Percentiles rank a stretch among this genome's conserved stretches.
phyloP scores from a whole-genome alignment of 2,329 filamentous ascomycete genomes.

The Alternaria sp. region DNA sequence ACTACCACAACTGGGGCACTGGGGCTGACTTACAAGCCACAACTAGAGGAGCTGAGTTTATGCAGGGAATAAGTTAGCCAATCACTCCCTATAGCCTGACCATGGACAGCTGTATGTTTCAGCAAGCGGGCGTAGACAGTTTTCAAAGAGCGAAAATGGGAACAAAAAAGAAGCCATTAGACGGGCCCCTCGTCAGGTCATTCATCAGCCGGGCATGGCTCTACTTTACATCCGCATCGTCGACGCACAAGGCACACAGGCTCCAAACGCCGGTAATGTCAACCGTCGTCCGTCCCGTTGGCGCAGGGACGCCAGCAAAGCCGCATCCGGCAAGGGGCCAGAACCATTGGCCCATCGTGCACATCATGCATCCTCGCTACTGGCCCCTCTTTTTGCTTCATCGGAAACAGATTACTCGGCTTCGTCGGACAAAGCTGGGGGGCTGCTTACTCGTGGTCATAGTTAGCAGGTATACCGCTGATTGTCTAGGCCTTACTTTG shows the following conservation, averaged over 20 bases:
- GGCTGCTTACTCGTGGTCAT: conserved; percentile 16
- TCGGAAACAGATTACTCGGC: conserved; percentile 21
- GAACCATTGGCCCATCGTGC: conserved; percentile 25
- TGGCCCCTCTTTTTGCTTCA: conserved; percentile 20
- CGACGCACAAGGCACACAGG: conserved; percentile 30
- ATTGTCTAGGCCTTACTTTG: conserved; percentile 1
- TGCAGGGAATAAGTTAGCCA: conserved; percentile 25
- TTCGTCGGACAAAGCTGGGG: conserved; percentile 14
- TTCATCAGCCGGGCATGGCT: conserved; percentile 10
- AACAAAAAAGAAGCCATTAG: background rate
- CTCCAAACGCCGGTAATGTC: conserved; percentile 21
- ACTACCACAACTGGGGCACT: conserved; percentile 8
- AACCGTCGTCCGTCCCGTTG: conserved; percentile 26
- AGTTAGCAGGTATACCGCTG: background rate
- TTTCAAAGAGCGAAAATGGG: conserved; percentile 4
- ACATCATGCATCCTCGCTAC: conserved; percentile 24
- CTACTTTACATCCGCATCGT: conserved; percentile 24
- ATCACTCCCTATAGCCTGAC: conserved; percentile 9
- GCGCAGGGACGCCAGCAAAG: conserved; percentile 22
- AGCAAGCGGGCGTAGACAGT: background rate
- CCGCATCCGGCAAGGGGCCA: conserved; percentile 19
- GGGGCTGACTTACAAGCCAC: conserved; percentile 44
- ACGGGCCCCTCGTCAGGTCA: conserved; percentile 12
- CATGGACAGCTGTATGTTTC: conserved; percentile 8
- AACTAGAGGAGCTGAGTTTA: conserved; percentile 26